Evolutionary conservation across 805 yeast species (phyloP).

Genomic region (Wickerhamomyces sydowiorum): DNA sequence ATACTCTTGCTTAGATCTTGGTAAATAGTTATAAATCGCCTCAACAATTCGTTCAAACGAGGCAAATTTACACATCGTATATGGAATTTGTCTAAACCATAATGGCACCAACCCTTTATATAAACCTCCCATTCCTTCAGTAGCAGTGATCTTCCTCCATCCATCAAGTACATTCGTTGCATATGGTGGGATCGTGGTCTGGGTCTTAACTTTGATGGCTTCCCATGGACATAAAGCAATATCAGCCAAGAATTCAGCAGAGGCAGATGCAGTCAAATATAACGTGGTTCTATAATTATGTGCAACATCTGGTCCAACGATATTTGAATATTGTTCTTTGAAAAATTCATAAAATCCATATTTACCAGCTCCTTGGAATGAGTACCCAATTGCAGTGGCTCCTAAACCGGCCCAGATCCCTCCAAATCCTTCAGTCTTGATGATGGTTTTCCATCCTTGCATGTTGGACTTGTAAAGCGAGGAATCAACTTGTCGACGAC

Average conservation of each 20-base stretch:
- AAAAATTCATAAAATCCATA: slow-evolving; percentile 93
- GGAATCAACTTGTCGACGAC: slow-evolving; percentile 86
- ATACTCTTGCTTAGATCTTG: slow-evolving; percentile 69
- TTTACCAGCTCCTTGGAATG: slow-evolving; percentile 95
- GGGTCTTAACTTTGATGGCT: slow-evolving; percentile 91
- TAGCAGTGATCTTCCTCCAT: slow-evolving; percentile 54
- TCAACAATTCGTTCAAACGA: slow-evolving; percentile 90
- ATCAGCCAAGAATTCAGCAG: slow-evolving; percentile 94
- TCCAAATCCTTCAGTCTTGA: slow-evolving; percentile 65
- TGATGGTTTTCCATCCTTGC: slow-evolving; percentile 76
- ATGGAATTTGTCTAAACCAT: slow-evolving; percentile 98
- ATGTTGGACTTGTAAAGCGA: slow-evolving; percentile 66
- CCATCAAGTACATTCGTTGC: slow-evolving; percentile 62
- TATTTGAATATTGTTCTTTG: slow-evolving; percentile 69
- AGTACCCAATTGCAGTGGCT: slow-evolving; percentile 89
- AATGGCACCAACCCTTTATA: slow-evolving; percentile 89
- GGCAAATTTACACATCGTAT: slow-evolving; percentile 96
- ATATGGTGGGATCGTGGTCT: slow-evolving; percentile 87
- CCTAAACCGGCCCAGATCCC: slow-evolving; percentile 86
- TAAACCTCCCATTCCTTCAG: slow-evolving; percentile 68
- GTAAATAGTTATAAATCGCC: slow-evolving; percentile 64
- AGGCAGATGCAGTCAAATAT: slow-evolving; percentile 80
- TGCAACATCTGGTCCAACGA: slow-evolving; percentile 60
- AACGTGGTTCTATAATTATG: slow-evolving; percentile 64
- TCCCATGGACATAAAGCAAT: slow-evolving; percentile 88